phyloP scores from a whole-genome alignment of 176 grass and related monocot genomes.

The Cenchrus fungigraminus region DNA sequence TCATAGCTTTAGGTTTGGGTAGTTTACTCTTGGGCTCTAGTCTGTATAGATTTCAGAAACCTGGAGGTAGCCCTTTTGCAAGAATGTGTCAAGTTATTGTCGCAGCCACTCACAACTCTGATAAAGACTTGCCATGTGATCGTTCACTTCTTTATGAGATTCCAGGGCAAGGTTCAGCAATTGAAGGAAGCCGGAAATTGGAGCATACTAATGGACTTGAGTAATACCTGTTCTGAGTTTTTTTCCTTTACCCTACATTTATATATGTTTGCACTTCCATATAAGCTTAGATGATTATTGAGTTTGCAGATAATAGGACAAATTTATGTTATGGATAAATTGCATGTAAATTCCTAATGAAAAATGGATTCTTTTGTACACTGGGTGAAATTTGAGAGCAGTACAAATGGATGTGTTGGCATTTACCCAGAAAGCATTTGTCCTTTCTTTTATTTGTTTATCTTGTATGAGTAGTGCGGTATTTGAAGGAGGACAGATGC shows the following conservation, averaged over 20 bases:
- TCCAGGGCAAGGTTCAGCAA: slow-evolving; percentile 57
- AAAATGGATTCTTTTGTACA: neutral
- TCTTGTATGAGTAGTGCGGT: neutral
- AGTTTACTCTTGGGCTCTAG: slow-evolving; percentile 63
- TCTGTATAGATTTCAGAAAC: slow-evolving; percentile 86
- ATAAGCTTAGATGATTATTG: neutral
- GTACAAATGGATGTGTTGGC: slow-evolving; percentile 12
- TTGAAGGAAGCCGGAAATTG: slow-evolving; percentile 59
- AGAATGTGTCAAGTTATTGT: slow-evolving; percentile 73
- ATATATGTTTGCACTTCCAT: slow-evolving; percentile 5
- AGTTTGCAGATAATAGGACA: neutral
- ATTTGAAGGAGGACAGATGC: neutral
- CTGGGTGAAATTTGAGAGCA: slow-evolving; percentile 2
- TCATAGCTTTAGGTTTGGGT: slow-evolving; percentile 57
- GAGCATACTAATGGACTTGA: slow-evolving; percentile 49
- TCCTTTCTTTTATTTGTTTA: neutral
- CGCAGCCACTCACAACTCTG: slow-evolving; percentile 56
- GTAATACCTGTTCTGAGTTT: slow-evolving; percentile 31
- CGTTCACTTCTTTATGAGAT: slow-evolving; percentile 72
- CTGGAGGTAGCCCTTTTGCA: slow-evolving; percentile 74
- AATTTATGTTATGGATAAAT: neutral
- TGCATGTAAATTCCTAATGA: neutral
- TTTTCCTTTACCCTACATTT: neutral
- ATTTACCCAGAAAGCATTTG: neutral
- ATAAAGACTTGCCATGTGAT: slow-evolving; percentile 62